Percentiles rank a stretch among this genome's conserved stretches.
These are phyloP conservation scores for Suillus paluster DNA, from an alignment of 768 basidiomycete genomes.

Conservation along the genomic window DNA sequence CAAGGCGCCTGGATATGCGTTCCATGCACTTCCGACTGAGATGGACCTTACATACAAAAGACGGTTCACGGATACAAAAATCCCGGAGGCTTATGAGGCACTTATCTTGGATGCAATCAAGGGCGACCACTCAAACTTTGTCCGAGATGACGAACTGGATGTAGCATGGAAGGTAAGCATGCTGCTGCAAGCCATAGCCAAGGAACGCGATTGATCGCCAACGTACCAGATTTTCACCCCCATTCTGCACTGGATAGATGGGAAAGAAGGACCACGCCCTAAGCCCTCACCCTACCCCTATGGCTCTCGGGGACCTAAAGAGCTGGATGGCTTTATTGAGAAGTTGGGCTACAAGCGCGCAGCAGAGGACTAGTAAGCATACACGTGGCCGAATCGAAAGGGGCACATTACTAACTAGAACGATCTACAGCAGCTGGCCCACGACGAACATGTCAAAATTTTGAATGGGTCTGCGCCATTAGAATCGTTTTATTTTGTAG, in stretches of 20 bases:
- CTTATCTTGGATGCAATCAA: constrained; percentile 94
- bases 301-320: constrained; percentile 92
- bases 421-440: constrained; percentile 30
- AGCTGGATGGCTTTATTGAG: constrained; percentile 74
- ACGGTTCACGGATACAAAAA: constrained; percentile 87
- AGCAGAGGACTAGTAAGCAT: constrained; percentile 72
- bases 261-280: constrained; percentile 65
- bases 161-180: constrained; percentile 91
- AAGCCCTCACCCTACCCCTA: constrained; percentile 84
- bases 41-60: constrained; percentile 99
- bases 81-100: constrained; percentile 96
- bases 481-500: neutral
- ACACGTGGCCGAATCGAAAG: neutral
- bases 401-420: neutral
- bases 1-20: constrained; percentile 90
- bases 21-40: constrained; percentile 91
- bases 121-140: constrained; percentile 99
- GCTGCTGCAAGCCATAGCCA: neutral
- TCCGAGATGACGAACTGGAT: constrained; percentile 96
- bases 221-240: constrained; percentile 85
- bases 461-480: constrained; percentile 12
- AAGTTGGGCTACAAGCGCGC: constrained; percentile 81
- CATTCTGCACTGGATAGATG: constrained; percentile 95
- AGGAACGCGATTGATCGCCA: constrained; percentile 7
- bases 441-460: constrained; percentile 28